Percentiles rank a stretch among this genome's conserved stretches.
Conservation (phyloP, 148 eudicot species). For the Amaranthus cruentus region DNA sequence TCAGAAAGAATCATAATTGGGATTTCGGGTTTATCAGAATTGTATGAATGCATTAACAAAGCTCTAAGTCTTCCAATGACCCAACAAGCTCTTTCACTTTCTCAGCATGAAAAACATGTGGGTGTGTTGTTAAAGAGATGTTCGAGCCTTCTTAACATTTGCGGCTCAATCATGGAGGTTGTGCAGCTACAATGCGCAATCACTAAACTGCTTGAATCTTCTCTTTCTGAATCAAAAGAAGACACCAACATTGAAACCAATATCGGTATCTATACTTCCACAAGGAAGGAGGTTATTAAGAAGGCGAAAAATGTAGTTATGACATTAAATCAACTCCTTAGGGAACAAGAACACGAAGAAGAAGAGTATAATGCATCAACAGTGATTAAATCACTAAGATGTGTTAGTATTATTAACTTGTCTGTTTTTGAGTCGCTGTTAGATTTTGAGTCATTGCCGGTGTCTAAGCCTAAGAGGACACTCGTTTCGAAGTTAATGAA, state of each 20-base stretch:
- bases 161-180: slow-evolving; percentile 18
- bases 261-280: slow-evolving; percentile 16
- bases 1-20: slow-evolving; percentile 36
- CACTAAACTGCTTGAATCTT: slow-evolving; percentile 16
- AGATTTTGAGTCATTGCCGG: slow-evolving; percentile 29
- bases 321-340: slow-evolving; percentile 19
- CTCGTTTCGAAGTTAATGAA: slow-evolving; percentile 31
- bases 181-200: slow-evolving; percentile 21
- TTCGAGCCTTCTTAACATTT: slow-evolving; percentile 25
- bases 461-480: slow-evolving; percentile 31
- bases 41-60: slow-evolving; percentile 36
- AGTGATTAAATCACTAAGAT: slow-evolving; percentile 34
- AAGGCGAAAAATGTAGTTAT: slow-evolving; percentile 18
- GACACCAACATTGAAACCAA: slow-evolving; percentile 7
- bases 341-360: slow-evolving; percentile 19
- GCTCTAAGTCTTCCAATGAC: slow-evolving; percentile 36
- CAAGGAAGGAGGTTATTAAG: slow-evolving; percentile 36
- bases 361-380: slow-evolving; percentile 16
- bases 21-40: slow-evolving; percentile 23
- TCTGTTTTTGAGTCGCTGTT: slow-evolving; percentile 27
- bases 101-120: slow-evolving; percentile 24
- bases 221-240: slow-evolving; percentile 21
- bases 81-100: slow-evolving; percentile 33
- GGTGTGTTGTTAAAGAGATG: slow-evolving; percentile 30
- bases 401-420: slow-evolving; percentile 30